Percentiles rank a stretch among this genome's conserved stretches.
phyloP scores from a whole-genome alignment of 2,329 filamentous ascomycete genomes.

The Ophiostoma sp. region DNA sequence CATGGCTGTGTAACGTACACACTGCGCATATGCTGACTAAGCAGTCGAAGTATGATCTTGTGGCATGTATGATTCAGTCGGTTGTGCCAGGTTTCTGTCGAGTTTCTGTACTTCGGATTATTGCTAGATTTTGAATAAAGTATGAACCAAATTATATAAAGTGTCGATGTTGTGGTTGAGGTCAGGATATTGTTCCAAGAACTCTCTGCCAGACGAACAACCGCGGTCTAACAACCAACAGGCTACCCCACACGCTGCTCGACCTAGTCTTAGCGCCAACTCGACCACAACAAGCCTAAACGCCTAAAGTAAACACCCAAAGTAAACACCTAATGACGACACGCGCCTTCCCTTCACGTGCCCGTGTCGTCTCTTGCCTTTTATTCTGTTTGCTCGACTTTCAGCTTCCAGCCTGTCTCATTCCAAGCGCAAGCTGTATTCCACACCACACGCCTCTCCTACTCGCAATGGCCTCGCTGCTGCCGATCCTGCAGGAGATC shows the following conservation, averaged over 20 bases:
- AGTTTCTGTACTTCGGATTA: too few relatives aligned
- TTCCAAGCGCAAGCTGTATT: neutral
- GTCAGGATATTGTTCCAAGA: too few relatives aligned
- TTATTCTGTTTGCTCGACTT: neutral
- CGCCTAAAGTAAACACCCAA: neutral
- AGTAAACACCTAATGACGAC: slow-evolving; percentile 10
- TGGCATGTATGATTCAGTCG: neutral
- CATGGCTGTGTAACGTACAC: too few relatives aligned
- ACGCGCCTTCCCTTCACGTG: slow-evolving; percentile 4
- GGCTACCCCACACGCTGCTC: neutral
- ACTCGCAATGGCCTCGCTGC: slow-evolving; percentile 45
- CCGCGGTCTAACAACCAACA: neutral
- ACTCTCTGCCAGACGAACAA: too few relatives aligned
- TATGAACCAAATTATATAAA: too few relatives aligned
- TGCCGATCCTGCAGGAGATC: slow-evolving; percentile 53
- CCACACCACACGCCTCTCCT: neutral
- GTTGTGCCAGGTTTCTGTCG: too few relatives aligned
- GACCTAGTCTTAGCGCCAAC: neutral
- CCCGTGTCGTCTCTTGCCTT: neutral
- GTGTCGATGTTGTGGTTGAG: neutral
- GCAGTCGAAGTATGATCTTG: neutral
- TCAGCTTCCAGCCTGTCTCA: neutral
- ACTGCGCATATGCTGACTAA: neutral
- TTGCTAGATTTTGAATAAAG: too few relatives aligned
- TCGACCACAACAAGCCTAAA: neutral